Evolutionary conservation across 2,329 filamentous ascomycete species (phyloP), one percentile per base, ranked within the genome.

Genomic region (Alternaria metachromatica): DNA sequence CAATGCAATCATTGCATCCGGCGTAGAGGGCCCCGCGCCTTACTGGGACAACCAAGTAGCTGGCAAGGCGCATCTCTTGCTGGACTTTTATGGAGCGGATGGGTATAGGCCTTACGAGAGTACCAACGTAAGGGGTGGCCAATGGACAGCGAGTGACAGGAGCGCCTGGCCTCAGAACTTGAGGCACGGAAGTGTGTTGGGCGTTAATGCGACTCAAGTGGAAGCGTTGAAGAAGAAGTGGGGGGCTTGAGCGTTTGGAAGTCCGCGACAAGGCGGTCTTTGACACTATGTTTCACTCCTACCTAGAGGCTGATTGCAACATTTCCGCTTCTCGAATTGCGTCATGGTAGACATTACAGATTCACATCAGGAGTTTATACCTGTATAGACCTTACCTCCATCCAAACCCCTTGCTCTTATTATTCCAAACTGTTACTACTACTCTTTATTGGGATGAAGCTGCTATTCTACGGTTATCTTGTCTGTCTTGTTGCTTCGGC

Each of bases 81-180:
- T 88, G n/a, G 77, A 79, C 50, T 78, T 73, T 48, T 79, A 78
- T 51, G 76, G 55, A 11, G 45, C 28, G 13, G 75, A 87, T 67
- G 85, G 86, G 7, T 87, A 87, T 63, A 70, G 80, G 25, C 85
- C 85, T 18, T 86, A 84, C 63, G 81, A 85, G 73, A 84, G 80
- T 56, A 77, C 72, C 0, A 78, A 83, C n/a, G 55, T 58, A 79
- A 85, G 6, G 72, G 78, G 74, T 4, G 85, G 86, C 45, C 79
- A 75, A 18, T 88, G 85, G 85, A 78, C 73, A 2, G 81, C 82
- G 28, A 84, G 82, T 46, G 78, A 79, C 61, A 69, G 81, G 41
- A 70, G 71, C 2, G 76, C 66, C 1, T 87, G 85, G 66, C 85
- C 85, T 9, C 80, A 68, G 50, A 82, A 83, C 30, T 62, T 87